phyloP scores from a whole-genome alignment of 352 stramenopile species.

The Globisporangium lucens region DNA sequence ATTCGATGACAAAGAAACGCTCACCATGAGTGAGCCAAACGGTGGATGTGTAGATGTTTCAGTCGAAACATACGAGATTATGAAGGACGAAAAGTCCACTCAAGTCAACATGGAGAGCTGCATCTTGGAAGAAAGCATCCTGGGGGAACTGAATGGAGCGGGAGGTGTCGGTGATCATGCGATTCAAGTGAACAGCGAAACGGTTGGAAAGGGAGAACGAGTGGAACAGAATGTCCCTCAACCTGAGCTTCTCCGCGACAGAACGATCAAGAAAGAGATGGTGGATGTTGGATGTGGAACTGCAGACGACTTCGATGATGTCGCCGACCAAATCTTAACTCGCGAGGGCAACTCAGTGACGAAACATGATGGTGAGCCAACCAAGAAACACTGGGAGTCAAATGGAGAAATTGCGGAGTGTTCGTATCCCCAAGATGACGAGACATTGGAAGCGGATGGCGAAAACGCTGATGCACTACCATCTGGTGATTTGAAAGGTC shows the following conservation, averaged over 20 bases:
- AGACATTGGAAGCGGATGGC: background rate
- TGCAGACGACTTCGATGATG: background rate
- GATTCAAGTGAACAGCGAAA: background rate
- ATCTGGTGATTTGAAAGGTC: background rate
- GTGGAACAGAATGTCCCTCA: background rate
- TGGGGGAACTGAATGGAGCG: background rate
- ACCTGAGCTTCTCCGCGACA: background rate
- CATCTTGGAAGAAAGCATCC: background rate
- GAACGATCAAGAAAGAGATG: background rate
- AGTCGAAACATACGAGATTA: background rate
- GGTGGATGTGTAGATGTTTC: background rate
- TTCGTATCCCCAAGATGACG: too few species aligned
- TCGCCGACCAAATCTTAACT: background rate
- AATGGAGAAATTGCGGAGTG: background rate
- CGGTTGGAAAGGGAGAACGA: background rate
- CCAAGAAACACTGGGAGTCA: background rate
- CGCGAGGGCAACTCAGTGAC: background rate
- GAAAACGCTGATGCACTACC: too few species aligned
- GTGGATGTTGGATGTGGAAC: slow-evolving; percentile 6
- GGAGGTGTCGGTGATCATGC: background rate
- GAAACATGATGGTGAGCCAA: background rate
- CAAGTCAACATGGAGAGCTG: slow-evolving; percentile 2
- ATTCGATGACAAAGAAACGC: background rate
- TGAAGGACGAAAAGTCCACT: background rate
- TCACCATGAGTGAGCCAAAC: background rate